A percentile compares a stretch with the other conserved stretches of the same genome.
phyloP scores from a whole-genome alignment of 2,329 filamentous ascomycete genomes.

The Pseudocercospora fijiensis region DNA sequence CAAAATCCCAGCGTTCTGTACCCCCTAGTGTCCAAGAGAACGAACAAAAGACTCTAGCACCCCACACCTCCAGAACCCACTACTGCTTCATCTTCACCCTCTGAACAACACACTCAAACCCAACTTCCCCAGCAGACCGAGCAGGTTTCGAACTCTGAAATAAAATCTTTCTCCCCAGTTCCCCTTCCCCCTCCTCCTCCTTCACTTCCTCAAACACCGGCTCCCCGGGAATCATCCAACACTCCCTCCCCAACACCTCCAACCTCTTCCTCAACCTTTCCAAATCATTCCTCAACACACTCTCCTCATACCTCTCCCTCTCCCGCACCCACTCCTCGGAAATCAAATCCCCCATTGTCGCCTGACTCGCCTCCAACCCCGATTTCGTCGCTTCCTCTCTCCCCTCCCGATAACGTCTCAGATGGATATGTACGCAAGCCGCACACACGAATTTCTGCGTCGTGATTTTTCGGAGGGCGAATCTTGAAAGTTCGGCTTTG shows the following conservation, averaged over 20 bases:
- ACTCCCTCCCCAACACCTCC: conserved; percentile 18
- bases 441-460: conserved; percentile 21
- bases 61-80: neutral
- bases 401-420: conserved; percentile 18
- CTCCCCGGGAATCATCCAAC: conserved; percentile 16
- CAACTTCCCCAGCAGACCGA: neutral
- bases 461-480: conserved; percentile 14
- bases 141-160: neutral
- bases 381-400: conserved; percentile 12
- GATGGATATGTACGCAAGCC: conserved; percentile 19
- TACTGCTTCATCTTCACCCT: neutral
- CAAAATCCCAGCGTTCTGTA: no score
- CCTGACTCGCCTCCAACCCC: conserved; percentile 4
- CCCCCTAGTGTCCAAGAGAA: neutral
- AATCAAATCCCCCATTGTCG: conserved; percentile 14
- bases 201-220: conserved; percentile 1
- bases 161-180: neutral
- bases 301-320: conserved; percentile 12
- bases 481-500: neutral
- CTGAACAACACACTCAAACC: neutral
- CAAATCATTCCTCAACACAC: conserved; percentile 24
- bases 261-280: conserved; percentile 18
- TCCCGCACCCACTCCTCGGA: conserved; percentile 13
- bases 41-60: neutral
- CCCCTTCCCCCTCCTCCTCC: neutral